Conservation (phyloP, 73 alveolate species). For the Symbiodinium pilosum region DNA sequence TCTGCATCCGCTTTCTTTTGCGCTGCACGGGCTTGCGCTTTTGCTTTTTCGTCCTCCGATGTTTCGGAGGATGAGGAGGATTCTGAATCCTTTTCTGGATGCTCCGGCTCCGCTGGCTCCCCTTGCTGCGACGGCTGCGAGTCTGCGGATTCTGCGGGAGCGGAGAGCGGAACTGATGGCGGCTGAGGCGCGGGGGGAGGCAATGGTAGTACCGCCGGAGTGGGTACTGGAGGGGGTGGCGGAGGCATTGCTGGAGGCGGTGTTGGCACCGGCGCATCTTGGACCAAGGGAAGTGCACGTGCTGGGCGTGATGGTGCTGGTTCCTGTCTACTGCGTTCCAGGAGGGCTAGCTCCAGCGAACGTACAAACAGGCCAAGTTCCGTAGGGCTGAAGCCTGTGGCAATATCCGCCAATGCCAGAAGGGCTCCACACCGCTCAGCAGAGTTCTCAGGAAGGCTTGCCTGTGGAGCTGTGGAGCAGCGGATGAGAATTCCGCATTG, state of each 20-base stretch:
- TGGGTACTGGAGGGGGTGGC: conserved; percentile 13
- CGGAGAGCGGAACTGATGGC: not conserved
- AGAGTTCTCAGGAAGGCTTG: conserved; percentile 3
- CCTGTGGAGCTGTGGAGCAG: no score
- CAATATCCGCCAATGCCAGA: conserved; percentile 33
- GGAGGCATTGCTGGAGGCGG: not conserved
- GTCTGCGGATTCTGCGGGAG: not conserved
- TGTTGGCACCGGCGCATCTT: not conserved
- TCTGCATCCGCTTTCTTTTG: conserved; percentile 67
- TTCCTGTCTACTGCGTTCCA: conserved; percentile 24
- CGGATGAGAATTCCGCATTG: no score
- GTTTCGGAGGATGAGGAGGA: conserved; percentile 7
- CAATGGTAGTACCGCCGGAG: conserved; percentile 4
- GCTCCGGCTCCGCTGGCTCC: no score
- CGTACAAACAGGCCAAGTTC: conserved; percentile 26
- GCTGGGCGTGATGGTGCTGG: not conserved
- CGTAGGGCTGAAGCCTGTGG: conserved; percentile 13
- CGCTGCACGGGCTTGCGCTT: conserved; percentile 1
- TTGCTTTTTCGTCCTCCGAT: not conserved
- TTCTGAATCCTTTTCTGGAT: not conserved
- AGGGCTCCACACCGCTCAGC: conserved; percentile 23
- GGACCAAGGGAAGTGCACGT: conserved; percentile 13
- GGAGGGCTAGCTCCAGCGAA: conserved; percentile 15
- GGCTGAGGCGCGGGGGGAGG: not conserved
- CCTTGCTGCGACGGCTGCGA: no score